Conservation (phyloP, 1,284 basidiomycete genomes). For the Sanghuangporus weigelae region DNA sequence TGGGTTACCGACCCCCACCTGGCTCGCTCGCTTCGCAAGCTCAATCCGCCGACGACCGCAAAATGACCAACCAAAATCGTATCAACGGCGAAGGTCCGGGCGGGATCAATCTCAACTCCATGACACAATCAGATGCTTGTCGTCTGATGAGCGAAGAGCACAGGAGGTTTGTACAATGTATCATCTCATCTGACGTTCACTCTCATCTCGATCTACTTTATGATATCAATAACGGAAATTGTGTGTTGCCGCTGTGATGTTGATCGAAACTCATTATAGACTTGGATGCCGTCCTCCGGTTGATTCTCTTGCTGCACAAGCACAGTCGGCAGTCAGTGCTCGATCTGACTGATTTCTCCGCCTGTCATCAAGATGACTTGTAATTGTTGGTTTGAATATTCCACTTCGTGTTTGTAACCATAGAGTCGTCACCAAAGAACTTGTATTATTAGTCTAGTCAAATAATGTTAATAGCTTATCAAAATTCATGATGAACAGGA, state of each 20-base stretch:
- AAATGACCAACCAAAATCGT: neutral
- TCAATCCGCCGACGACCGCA: slow-evolving; percentile 14
- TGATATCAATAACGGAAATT: too few species aligned
- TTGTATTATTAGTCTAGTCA: too few species aligned
- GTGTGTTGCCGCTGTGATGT: too few species aligned
- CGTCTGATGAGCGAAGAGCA: slow-evolving; percentile 13
- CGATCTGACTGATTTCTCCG: neutral
- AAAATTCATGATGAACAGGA: too few species aligned
- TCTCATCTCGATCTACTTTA: neutral
- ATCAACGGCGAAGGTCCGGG: slow-evolving; percentile 6
- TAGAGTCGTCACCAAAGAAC: too few species aligned
- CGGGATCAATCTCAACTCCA: neutral
- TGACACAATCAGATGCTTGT: slow-evolving; percentile 2
- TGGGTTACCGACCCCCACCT: slow-evolving; percentile 15
- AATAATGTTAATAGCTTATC: too few species aligned
- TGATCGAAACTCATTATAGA: neutral
- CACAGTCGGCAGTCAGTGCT: slow-evolving; percentile 10
- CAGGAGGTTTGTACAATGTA: neutral
- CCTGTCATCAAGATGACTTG: neutral
- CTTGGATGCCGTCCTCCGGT: slow-evolving; percentile 15
- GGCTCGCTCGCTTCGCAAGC: slow-evolving; percentile 18
- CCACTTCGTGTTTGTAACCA: neutral
- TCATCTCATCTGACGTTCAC: neutral
- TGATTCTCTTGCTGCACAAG: slow-evolving; percentile 15
- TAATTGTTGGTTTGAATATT: neutral